These are phyloP conservation scores for Colletotrichum horii DNA, from an alignment of 2,329 filamentous ascomycete genomes.

Conservation along the genomic window DNA sequence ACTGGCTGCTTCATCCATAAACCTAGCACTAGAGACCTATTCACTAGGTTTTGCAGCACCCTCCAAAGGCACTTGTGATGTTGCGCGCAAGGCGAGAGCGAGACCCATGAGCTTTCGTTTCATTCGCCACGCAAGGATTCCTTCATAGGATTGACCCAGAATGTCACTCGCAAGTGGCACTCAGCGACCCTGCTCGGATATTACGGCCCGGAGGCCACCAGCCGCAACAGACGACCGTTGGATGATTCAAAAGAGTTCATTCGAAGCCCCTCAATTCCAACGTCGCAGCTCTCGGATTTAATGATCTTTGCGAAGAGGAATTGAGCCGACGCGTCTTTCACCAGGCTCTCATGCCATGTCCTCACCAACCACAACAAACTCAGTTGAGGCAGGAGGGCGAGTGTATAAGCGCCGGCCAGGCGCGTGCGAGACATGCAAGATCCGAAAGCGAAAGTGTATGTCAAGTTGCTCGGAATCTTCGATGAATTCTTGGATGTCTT, in stretches of 20 bases:
- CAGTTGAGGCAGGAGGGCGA: not conserved
- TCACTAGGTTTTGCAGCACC: not conserved
- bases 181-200: not conserved
- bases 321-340: not conserved
- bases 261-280: not conserved
- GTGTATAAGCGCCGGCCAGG: constrained; percentile 8
- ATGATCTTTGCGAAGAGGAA: not conserved
- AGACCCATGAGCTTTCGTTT: not conserved
- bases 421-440: constrained; percentile 2
- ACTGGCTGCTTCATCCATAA: not conserved
- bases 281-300: not conserved
- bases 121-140: not conserved
- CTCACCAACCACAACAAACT: not conserved
- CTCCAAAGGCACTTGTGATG: not conserved
- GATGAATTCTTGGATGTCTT: not conserved
- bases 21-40: not conserved
- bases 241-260: not conserved
- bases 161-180: not conserved
- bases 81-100: not conserved
- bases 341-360: not conserved
- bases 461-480: not conserved
- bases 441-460: not conserved
- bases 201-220: not conserved
- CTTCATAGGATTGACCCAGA: not conserved
- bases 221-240: not conserved